phyloP scores from a whole-genome alignment of 345 rosid species.

The Xanthoceras sorbifolium region DNA sequence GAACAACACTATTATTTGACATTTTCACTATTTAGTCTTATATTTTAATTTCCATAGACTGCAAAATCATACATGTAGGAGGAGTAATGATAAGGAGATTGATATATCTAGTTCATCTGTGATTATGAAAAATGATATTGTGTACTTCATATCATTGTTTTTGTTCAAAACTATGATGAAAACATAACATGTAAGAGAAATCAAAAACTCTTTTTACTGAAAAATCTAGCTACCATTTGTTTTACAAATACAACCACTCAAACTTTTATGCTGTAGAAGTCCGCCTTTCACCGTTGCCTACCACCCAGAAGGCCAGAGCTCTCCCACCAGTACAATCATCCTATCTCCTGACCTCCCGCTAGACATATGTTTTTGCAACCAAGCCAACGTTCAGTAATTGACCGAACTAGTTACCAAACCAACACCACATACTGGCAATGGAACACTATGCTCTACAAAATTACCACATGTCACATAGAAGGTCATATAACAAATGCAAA shows the following conservation, averaged over 20 bases:
- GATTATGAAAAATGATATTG: not conserved
- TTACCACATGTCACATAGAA: not conserved
- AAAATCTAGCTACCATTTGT: not conserved
- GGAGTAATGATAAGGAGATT: too few relatives aligned
- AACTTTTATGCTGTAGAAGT: not conserved
- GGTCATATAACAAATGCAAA: not conserved
- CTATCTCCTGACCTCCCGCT: not conserved
- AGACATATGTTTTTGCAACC: not conserved
- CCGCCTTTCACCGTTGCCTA: not conserved
- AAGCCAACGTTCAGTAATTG: not conserved
- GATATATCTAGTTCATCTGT: too few relatives aligned
- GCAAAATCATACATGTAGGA: too few relatives aligned
- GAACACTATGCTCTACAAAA: not conserved
- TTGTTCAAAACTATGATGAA: too few relatives aligned
- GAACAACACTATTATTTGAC: too few relatives aligned
- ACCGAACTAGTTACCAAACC: not conserved
- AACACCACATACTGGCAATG: not conserved
- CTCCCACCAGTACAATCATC: not conserved
- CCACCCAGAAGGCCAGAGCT: not conserved
- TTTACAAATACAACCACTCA: not conserved
- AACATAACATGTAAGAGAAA: not conserved
- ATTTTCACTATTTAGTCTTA: too few relatives aligned
- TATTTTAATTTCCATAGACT: too few relatives aligned
- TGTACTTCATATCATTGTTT: not conserved
- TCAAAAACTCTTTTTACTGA: not conserved